These are phyloP conservation scores for Polyporus arcularius DNA, from an alignment of 768 basidiomycete genomes.

Conservation along the genomic window DNA sequence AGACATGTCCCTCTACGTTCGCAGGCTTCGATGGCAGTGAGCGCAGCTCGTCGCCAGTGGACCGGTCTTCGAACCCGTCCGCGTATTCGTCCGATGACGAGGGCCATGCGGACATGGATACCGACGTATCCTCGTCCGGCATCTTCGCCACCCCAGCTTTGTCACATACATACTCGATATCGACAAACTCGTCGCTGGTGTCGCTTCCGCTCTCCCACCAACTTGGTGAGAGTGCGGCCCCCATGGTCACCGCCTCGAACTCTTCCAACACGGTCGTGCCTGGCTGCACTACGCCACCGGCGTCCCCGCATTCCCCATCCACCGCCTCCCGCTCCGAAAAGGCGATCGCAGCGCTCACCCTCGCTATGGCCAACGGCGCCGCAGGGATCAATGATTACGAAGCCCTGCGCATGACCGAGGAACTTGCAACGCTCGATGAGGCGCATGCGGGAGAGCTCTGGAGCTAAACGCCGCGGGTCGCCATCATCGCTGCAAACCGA, in stretches of 20 bases:
- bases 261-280: not conserved
- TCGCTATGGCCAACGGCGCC: conserved; percentile 67
- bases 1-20: conserved; percentile 11
- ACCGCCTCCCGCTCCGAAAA: conserved; percentile 54
- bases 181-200: conserved; percentile 41
- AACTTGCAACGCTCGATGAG: conserved; percentile 35
- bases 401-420: conserved; percentile 44
- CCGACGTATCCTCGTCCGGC: conserved; percentile 16
- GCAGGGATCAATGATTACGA: conserved; percentile 60
- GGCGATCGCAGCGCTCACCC: conserved; percentile 56
- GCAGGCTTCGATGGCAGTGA: conserved; percentile 21
- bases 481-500: not conserved
- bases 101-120: conserved; percentile 20
- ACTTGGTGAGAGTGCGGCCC: not conserved
- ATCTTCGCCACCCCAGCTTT: conserved; percentile 34
- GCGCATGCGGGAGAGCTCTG: conserved; percentile 62
- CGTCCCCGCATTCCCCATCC: conserved; percentile 17
- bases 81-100: conserved; percentile 39
- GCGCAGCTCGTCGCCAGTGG: conserved; percentile 34
- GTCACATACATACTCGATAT: conserved; percentile 38
- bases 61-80: conserved; percentile 30
- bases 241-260: not conserved
- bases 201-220: conserved; percentile 35
- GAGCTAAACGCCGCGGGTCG: conserved; percentile 34
- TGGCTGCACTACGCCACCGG: not conserved